Evolutionary conservation across 495 filamentous ascomycete species (phyloP), one percentile per base, ranked within the genome.

Genomic region (Sabuloglossum arenarium): DNA sequence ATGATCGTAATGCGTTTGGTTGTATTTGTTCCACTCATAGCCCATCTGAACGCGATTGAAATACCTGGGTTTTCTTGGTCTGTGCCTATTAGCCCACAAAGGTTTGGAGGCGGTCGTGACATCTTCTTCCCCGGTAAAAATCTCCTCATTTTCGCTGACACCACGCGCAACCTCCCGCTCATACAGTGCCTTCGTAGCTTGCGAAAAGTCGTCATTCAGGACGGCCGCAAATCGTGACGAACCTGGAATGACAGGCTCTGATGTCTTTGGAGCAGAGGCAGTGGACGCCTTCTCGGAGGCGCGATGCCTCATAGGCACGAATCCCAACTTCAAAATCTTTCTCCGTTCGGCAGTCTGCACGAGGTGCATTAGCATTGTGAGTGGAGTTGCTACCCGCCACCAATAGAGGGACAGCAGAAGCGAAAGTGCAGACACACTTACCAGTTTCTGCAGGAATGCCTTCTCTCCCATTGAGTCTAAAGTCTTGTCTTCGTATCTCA

Each of bases 11-110:
- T 99, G 91, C 1, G 91, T 99, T 68, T 99, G 91, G 63, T 99
- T 99, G 73, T 99, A 99, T 65, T 99, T 99, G 67, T 99, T 99
- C 91, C 91, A 99, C 66, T 99, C 91, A 68, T 96, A 99, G 42
- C 91, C 91, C 86, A 95, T 97, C 68, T 95, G 88, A 42, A 96
- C 89, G 23, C 91, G 81, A 65, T 97, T 97, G 75, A 99, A 97
- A 70, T 97, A 97, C 30, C 86, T 78, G 10, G 91, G 93, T 70
- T 97, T 96, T 53, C 91, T 77, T 24, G 93, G 90, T 16, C 88
- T 79, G 64, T 95, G 84, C 67, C 94, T 93, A 65, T 79, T 76
- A 16, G 88, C 85, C 91, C 91, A 99, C 60, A 80, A 78, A 4
- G 86, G 80, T 58, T 79, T 81, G 6, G 71, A 69, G 34, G 75